Conservation (phyloP, 169 alveolate genomes). For the Cryptosporidium canis region DNA sequence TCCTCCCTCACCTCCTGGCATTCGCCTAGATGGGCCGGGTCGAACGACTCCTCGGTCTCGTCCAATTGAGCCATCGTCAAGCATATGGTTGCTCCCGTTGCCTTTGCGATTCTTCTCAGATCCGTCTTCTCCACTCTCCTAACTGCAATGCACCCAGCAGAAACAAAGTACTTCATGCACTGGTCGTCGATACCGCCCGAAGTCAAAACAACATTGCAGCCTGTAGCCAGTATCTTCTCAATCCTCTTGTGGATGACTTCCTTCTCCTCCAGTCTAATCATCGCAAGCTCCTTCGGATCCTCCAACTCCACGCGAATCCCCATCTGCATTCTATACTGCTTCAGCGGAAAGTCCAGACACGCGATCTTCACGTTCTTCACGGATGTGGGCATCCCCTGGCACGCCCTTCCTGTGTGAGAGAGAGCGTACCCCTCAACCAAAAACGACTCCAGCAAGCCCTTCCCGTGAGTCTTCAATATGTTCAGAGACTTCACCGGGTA, state of each 20-base stretch:
- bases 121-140: slow-evolving; percentile 97
- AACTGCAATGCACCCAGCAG: slow-evolving; percentile 96
- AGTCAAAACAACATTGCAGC: slow-evolving; percentile 98
- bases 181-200: slow-evolving; percentile 98
- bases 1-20: slow-evolving; percentile 93
- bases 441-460: slow-evolving; percentile 90
- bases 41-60: slow-evolving; percentile 96
- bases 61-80: slow-evolving; percentile 90
- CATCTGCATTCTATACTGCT: slow-evolving; percentile 94
- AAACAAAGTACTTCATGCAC: slow-evolving; percentile 97
- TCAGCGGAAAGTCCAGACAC: slow-evolving; percentile 95
- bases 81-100: slow-evolving; percentile 91
- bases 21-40: slow-evolving; percentile 90
- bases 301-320: slow-evolving; percentile 94
- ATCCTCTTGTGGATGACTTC: slow-evolving; percentile 96
- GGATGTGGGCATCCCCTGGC: slow-evolving; percentile 94
- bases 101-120: slow-evolving; percentile 93
- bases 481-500: slow-evolving; percentile 96
- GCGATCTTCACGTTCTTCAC: slow-evolving; percentile 96
- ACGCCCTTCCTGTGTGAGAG: slow-evolving; percentile 91
- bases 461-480: slow-evolving; percentile 96
- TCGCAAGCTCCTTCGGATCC: slow-evolving; percentile 96
- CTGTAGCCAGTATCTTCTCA: slow-evolving; percentile 93
- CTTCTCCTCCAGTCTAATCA: slow-evolving; percentile 94
- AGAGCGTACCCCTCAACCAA: slow-evolving; percentile 93